phyloP scores from a whole-genome alignment of 352 stramenopile genomes.

The Globisporangium nagaii region DNA sequence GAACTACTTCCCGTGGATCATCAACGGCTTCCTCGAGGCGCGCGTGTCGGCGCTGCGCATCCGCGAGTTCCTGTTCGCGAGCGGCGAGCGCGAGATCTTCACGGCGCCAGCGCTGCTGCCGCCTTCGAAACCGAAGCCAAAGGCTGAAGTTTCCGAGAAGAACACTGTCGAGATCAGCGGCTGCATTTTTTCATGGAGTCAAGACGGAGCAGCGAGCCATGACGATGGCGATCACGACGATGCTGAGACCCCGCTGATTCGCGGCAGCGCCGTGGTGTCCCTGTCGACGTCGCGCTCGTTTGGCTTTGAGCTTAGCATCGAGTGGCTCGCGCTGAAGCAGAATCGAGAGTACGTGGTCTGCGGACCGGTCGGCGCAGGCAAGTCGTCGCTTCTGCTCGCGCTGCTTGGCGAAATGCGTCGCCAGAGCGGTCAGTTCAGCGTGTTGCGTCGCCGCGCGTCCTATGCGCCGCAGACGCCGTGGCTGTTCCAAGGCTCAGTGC shows the following conservation, averaged over 20 bases:
- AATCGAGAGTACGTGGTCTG: conserved; percentile 57
- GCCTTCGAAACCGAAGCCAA: conserved; percentile 6
- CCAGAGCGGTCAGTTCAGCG: conserved; percentile 15
- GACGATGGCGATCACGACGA: not conserved
- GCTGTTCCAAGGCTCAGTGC: conserved; percentile 59
- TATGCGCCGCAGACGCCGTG: conserved; percentile 79
- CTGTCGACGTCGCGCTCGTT: not conserved
- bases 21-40: conserved; percentile 86
- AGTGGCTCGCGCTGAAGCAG: conserved; percentile 30
- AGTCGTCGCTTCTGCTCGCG: conserved; percentile 93
- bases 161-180: conserved; percentile 17
- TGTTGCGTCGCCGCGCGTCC: conserved; percentile 22
- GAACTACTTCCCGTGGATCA: conserved; percentile 91
- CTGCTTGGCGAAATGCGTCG: conserved; percentile 95
- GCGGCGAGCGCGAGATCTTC: conserved; percentile 1
- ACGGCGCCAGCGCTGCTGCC: not conserved
- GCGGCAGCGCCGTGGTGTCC: not conserved
- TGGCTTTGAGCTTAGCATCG: conserved; percentile 42
- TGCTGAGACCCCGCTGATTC: conserved; percentile 8
- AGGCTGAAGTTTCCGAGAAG: not conserved
- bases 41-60: conserved; percentile 77
- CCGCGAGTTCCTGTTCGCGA: conserved; percentile 59
- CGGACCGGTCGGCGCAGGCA: conserved; percentile 92
- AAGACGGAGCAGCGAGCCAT: not conserved
- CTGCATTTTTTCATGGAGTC: conserved; percentile 29